Percentiles rank a stretch among this genome's conserved stretches.
Conservation (phyloP, 129 eudicot genomes). For the Centaurea solstitialis region DNA sequence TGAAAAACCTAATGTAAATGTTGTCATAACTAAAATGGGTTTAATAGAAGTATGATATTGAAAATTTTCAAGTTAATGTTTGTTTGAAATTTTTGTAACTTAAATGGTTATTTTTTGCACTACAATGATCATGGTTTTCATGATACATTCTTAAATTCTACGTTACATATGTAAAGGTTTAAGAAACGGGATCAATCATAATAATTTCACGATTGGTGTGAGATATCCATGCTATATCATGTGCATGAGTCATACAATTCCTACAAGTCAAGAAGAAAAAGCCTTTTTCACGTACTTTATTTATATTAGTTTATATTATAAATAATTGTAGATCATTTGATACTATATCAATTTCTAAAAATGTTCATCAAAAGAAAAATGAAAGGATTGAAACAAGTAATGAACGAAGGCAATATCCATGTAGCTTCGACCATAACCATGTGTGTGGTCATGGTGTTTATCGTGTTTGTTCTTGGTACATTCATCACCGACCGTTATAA, state of each 20-base stretch:
- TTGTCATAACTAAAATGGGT: no score
- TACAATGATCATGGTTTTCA: not conserved
- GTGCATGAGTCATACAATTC: conserved; percentile 30
- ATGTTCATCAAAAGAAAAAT: conserved; percentile 10
- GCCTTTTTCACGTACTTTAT: conserved; percentile 8
- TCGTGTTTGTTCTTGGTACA: conserved; percentile 54
- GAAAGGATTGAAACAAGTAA: conserved; percentile 25
- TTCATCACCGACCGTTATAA: conserved; percentile 48
- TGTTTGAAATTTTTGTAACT: not conserved
- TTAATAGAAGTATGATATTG: no score
- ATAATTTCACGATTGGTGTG: conserved; percentile 8
- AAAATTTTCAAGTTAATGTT: no score
- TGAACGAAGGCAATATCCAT: conserved; percentile 39
- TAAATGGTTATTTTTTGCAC: not conserved
- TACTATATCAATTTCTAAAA: not conserved
- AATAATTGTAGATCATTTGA: not conserved
- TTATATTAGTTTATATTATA: conserved; percentile 7
- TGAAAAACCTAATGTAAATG: no score
- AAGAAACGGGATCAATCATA: conserved; percentile 9
- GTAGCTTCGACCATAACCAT: conserved; percentile 58
- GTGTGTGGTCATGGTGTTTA: conserved; percentile 43
- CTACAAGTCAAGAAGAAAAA: conserved; percentile 21
- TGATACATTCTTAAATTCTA: not conserved
- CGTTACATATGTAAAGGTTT: conserved; percentile 3
- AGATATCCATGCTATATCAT: conserved; percentile 8